Evolutionary conservation across 495 filamentous ascomycete genomes (phyloP), one percentile per base, ranked within the genome.

Genomic region (Chlorociboria aeruginascens): DNA sequence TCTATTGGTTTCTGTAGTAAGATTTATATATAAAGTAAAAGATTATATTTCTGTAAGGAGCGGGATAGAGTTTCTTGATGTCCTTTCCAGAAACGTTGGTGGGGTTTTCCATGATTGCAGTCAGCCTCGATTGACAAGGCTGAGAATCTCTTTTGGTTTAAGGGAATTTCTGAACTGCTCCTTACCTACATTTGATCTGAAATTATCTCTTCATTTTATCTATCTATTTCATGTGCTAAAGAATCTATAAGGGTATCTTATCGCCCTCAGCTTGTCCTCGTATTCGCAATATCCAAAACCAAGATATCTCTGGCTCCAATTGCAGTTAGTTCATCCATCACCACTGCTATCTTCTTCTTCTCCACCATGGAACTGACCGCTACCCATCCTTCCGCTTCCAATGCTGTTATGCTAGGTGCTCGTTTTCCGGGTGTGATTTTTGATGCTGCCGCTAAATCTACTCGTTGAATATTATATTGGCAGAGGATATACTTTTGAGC

Each of bases 401-500:
- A 72, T 6, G 82, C 70, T 12, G 81, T 96, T 58, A 97, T 75
- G 6, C 88, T 95, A 2, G 93, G 89, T 10, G 92, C 92, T 47
- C 93, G 83, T 69, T 94, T 95, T 47, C 92, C 92, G 0, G 93
- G 92, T 0, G 92, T 96, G 63, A 96, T 84, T 53, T 72, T 74
- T 32, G 71, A 78, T n/a, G 81, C 89, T 9, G 63, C 68, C 1
- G 73, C 56, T 31, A 98, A 76, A 47, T 77, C 70, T 30, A 62
- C 43, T 17, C 89, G 81, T 42, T 78, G 71, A 37, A 97, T 78
- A 66, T 98, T 98, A 74, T 96, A 98, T 62, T 92, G 89, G 69
- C 93, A 97, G 40, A 96, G 75, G 30, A 97, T 85, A 67, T 84
- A 96, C 65, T 79, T 81, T 67, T 98, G 85, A 14, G 92, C 92